These are phyloP conservation scores for Arachis hypogaea DNA, from an alignment of 306 rosid species.

Conservation along the genomic window DNA sequence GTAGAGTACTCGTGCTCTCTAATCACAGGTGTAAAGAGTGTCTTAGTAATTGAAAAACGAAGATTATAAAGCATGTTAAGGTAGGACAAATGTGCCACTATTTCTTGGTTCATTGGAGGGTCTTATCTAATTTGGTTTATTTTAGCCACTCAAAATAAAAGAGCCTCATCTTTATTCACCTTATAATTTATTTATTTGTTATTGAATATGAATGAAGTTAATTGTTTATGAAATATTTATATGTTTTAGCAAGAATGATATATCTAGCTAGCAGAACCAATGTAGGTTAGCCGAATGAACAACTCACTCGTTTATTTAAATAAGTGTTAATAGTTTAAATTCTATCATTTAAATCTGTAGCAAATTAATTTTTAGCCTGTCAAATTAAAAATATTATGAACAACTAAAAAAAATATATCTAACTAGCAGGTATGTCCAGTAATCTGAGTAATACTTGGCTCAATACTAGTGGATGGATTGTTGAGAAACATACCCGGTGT, in stretches of 20 bases:
- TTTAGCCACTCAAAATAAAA: slow-evolving; percentile 38
- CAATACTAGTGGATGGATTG: slow-evolving; percentile 29
- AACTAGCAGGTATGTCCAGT: neutral
- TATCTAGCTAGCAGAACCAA: neutral
- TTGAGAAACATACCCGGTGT: slow-evolving; percentile 34
- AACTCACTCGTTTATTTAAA: too few species aligned
- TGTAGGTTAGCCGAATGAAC: too few species aligned
- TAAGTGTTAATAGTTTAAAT: too few species aligned
- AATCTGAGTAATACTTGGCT: slow-evolving; percentile 11
- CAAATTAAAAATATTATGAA: too few species aligned
- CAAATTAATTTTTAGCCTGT: too few species aligned
- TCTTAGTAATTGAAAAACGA: slow-evolving; percentile 38
- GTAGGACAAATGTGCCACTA: slow-evolving; percentile 41
- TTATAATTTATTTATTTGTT: slow-evolving; percentile 11
- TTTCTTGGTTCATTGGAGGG: slow-evolving; percentile 34
- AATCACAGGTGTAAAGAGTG: slow-evolving; percentile 41
- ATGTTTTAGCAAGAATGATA: slow-evolving; percentile 20
- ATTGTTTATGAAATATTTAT: slow-evolving; percentile 26
- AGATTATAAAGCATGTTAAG: slow-evolving; percentile 38
- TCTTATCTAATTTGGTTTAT: slow-evolving; percentile 36
- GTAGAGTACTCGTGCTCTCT: slow-evolving; percentile 45
- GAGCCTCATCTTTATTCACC: slow-evolving; percentile 39
- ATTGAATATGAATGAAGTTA: slow-evolving; percentile 27
- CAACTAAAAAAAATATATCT: too few species aligned
- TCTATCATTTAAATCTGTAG: too few species aligned